Conservation (phyloP, 768 basidiomycete species). For the Clitopilus passeckerianus region DNA sequence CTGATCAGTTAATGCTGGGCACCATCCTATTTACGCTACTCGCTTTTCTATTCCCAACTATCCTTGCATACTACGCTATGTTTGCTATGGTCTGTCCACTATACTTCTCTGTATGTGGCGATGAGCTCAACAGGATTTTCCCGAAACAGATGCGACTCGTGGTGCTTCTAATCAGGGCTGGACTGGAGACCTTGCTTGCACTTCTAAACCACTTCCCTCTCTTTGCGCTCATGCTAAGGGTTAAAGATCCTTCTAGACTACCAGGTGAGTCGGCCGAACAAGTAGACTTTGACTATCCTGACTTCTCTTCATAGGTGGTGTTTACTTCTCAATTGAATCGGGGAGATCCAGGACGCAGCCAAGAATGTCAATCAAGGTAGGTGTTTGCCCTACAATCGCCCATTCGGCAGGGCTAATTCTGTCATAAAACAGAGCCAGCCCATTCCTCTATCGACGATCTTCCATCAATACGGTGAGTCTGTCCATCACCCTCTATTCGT, state of each 20-base stretch:
- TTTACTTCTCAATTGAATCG: slow-evolving; percentile 18
- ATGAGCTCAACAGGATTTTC: too few species aligned
- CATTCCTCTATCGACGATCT: slow-evolving; percentile 43
- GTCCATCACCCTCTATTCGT: neutral
- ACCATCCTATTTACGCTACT: slow-evolving; percentile 84
- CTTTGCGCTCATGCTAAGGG: slow-evolving; percentile 77
- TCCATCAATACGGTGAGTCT: slow-evolving; percentile 53
- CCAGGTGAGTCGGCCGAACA: slow-evolving; percentile 49
- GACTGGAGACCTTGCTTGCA: slow-evolving; percentile 59
- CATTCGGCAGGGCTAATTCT: neutral
- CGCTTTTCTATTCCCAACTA: slow-evolving; percentile 80
- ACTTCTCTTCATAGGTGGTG: slow-evolving; percentile 19
- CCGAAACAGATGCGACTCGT: slow-evolving; percentile 41
- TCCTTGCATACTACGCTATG: slow-evolving; percentile 78
- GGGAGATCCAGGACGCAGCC: neutral
- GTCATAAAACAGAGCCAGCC: slow-evolving; percentile 41
- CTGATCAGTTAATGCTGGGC: slow-evolving; percentile 93
- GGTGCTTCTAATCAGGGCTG: slow-evolving; percentile 55
- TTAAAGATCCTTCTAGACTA: slow-evolving; percentile 79
- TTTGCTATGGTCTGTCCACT: slow-evolving; percentile 56
- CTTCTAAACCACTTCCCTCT: slow-evolving; percentile 93
- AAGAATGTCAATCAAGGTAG: slow-evolving; percentile 27
- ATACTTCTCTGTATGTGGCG: too few species aligned
- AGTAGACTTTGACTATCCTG: too few species aligned
- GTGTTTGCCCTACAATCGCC: neutral